Percentiles rank a stretch among this genome's conserved stretches.
phyloP scores from a whole-genome alignment of 2,329 filamentous ascomycete species.

The Colletotrichum chlorophyti region DNA sequence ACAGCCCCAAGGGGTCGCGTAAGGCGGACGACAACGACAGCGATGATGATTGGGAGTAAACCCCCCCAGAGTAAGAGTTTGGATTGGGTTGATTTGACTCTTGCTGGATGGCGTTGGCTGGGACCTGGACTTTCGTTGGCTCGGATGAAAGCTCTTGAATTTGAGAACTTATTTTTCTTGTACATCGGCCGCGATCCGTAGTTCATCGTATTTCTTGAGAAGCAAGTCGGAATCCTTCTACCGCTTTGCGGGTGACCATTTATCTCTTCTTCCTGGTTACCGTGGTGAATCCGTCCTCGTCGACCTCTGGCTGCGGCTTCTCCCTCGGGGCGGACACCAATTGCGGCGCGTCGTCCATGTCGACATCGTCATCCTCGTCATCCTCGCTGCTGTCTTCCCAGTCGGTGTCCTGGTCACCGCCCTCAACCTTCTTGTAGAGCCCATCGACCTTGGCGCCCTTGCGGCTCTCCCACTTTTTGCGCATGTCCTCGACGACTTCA shows the following conservation, averaged over 20 bases:
- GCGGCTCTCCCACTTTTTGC: conserved; percentile 66
- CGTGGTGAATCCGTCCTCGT: conserved; percentile 83
- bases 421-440: conserved; percentile 62
- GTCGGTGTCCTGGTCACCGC: conserved; percentile 64
- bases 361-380: conserved; percentile 62
- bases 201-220: conserved; percentile 14
- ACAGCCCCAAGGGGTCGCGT: conserved; percentile 64
- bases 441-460: conserved; percentile 64
- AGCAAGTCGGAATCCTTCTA: conserved; percentile 6
- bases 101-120: conserved; percentile 28
- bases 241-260: conserved; percentile 34
- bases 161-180: conserved; percentile 74
- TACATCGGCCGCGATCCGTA: conserved; percentile 69
- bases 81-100: conserved; percentile 3
- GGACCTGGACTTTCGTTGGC: conserved; percentile 26
- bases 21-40: conserved; percentile 62
- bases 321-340: conserved; percentile 65
- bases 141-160: conserved; percentile 55
- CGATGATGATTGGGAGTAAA: conserved; percentile 79
- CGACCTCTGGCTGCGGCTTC: conserved; percentile 73
- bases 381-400: conserved; percentile 68
- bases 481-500: conserved; percentile 68
- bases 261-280: conserved; percentile 73
- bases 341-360: conserved; percentile 74
- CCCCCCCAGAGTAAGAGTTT: neutral